These are phyloP conservation scores for Rhodosporidiobolus odoratus DNA, from an alignment of 768 basidiomycete species.

Conservation along the genomic window DNA sequence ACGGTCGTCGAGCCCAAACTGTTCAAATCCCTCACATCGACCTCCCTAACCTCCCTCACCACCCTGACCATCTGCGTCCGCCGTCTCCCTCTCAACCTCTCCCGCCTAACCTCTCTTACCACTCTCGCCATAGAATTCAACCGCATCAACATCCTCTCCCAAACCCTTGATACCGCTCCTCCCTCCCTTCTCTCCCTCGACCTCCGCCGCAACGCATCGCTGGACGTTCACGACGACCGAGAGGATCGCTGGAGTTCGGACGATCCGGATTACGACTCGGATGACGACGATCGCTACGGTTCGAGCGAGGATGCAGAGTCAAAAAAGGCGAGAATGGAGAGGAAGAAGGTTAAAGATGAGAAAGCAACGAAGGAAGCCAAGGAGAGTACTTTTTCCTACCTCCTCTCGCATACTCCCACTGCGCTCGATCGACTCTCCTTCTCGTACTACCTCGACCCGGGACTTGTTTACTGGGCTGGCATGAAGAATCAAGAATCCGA, in stretches of 20 bases:
- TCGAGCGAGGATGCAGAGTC: not conserved
- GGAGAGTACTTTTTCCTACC: not conserved
- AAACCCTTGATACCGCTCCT: not conserved
- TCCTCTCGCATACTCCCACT: not conserved
- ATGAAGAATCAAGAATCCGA: too few relatives aligned
- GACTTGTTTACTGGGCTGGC: too few relatives aligned
- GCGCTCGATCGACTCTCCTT: not conserved
- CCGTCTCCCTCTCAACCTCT: not conserved
- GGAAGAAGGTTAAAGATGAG: too few relatives aligned
- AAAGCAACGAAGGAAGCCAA: not conserved
- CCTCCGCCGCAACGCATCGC: not conserved
- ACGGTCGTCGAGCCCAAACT: not conserved
- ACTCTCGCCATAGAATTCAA: not conserved
- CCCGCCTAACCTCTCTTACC: not conserved
- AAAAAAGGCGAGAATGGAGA: not conserved
- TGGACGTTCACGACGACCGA: not conserved
- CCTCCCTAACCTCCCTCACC: not conserved
- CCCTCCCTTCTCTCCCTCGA: not conserved
- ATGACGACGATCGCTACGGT: too few relatives aligned
- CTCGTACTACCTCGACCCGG: not conserved
- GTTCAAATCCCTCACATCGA: not conserved
- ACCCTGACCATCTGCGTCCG: not conserved
- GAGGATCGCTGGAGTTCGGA: not conserved
- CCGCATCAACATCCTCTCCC: not conserved
- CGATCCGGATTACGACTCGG: not conserved